These are phyloP conservation scores for Millerozyma acaciae DNA, from an alignment of 805 yeast genomes.

Conservation along the genomic window DNA sequence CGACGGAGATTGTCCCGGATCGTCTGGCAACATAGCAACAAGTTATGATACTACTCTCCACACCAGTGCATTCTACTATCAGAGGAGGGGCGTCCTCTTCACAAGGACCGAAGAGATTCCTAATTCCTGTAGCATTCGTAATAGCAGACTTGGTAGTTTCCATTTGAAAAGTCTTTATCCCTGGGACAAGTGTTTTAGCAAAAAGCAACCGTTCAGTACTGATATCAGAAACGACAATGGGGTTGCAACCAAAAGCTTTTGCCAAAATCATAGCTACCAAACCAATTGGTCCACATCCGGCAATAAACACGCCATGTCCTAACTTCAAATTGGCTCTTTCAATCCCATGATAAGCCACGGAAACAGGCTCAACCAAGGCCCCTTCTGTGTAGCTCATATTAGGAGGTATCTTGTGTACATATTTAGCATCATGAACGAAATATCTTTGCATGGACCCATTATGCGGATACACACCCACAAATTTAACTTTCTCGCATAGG, in stretches of 20 bases:
- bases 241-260: constrained; percentile 51
- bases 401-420: constrained; percentile 36
- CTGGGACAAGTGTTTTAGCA: constrained; percentile 44
- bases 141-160: constrained; percentile 23
- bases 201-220: constrained; percentile 41
- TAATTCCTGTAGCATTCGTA: constrained; percentile 38
- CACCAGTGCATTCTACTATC: constrained; percentile 19
- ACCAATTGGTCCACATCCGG: constrained; percentile 64
- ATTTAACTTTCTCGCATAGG: constrained; percentile 34
- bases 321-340: constrained; percentile 41
- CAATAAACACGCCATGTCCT: constrained; percentile 47
- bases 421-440: constrained; percentile 21
- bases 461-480: constrained; percentile 35
- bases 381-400: constrained; percentile 49
- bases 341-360: constrained; percentile 52
- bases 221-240: constrained; percentile 49
- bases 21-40: constrained; percentile 12
- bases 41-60: constrained; percentile 14
- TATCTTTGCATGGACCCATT: constrained; percentile 20
- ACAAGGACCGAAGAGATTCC: constrained; percentile 30
- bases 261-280: constrained; percentile 45
- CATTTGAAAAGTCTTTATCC: constrained; percentile 41
- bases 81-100: constrained; percentile 21
- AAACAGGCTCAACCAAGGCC: constrained; percentile 52
- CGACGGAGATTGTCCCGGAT: constrained; percentile 14